These are phyloP conservation scores for Boletus patriciae DNA, from an alignment of 768 basidiomycete species.

Conservation along the genomic window DNA sequence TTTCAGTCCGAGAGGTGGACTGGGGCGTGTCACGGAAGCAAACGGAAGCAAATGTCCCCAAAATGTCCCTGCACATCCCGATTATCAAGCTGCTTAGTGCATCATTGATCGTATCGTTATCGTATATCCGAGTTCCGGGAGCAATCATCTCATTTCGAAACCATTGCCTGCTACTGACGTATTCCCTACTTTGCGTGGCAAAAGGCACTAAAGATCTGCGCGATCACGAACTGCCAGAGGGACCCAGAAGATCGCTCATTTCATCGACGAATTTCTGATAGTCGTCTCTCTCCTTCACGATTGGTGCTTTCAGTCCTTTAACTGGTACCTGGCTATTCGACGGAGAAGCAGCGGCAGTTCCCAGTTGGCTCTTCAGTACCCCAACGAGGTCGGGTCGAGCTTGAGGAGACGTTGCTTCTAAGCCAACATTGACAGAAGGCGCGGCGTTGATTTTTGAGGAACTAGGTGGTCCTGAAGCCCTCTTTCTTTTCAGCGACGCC, in stretches of 20 bases:
- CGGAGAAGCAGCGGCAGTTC: conserved; percentile 35
- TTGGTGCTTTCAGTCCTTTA: conserved; percentile 23
- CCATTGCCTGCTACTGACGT: neutral
- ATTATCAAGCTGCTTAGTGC: neutral
- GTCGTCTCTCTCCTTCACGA: conserved; percentile 56
- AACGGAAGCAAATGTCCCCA: neutral
- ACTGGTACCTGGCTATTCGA: conserved; percentile 15
- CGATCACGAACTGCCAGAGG: conserved; percentile 16
- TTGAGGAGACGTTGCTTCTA: conserved; percentile 29
- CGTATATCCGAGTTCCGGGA: neutral
- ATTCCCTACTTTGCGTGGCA: neutral
- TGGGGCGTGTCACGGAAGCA: conserved; percentile 4
- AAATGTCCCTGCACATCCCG: neutral
- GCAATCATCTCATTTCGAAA: neutral
- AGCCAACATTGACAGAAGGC: conserved; percentile 46
- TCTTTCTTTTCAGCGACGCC: conserved; percentile 75
- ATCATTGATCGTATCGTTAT: neutral
- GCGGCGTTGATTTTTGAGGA: conserved; percentile 61
- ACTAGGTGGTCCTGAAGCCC: conserved; percentile 35
- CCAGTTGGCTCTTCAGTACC: conserved; percentile 60
- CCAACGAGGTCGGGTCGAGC: conserved; percentile 67
- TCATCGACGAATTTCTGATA: conserved; percentile 78
- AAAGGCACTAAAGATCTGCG: neutral
- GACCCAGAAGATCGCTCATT: conserved; percentile 63
- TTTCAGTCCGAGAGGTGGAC: neutral